These are phyloP conservation scores for Xylariaceae sp. DNA, from an alignment of 2,329 filamentous ascomycete genomes.

Conservation along the genomic window DNA sequence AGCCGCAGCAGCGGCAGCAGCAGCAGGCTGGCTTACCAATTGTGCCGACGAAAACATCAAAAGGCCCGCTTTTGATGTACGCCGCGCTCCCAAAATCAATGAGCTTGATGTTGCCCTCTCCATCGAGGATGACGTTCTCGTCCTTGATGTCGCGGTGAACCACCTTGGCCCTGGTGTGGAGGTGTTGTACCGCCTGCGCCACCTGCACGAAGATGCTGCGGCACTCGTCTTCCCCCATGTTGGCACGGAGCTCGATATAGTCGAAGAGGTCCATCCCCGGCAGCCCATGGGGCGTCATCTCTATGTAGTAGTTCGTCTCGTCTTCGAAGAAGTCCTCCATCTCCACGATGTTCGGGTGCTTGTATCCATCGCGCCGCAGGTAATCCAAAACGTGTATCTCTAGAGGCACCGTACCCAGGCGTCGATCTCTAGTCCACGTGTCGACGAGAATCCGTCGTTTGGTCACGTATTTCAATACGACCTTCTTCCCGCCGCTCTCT, in stretches of 20 bases:
- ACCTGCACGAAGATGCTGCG: constrained; percentile 94
- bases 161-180: constrained; percentile 83
- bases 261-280: constrained; percentile 99
- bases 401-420: constrained; percentile 86
- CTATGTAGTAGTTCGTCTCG: constrained; percentile 93
- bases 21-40: constrained; percentile 62
- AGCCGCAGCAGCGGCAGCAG: neutral
- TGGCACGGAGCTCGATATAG: constrained; percentile 92
- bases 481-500: constrained; percentile 65
- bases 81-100: constrained; percentile 98
- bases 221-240: constrained; percentile 93
- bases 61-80: constrained; percentile 96
- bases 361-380: constrained; percentile 64
- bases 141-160: constrained; percentile 99
- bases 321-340: constrained; percentile 73
- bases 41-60: constrained; percentile 97
- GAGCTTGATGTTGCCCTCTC: constrained; percentile 89
- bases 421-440: constrained; percentile 92
- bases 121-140: constrained; percentile 93
- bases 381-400: constrained; percentile 98
- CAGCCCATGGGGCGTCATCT: constrained; percentile 91
- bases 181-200: constrained; percentile 77
- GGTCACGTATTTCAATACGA: constrained; percentile 95
- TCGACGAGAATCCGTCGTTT: constrained; percentile 95
- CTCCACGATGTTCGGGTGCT: constrained; percentile 63